Conservation (phyloP, 1,284 basidiomycete genomes). For the Fomitopsis palustris region DNA sequence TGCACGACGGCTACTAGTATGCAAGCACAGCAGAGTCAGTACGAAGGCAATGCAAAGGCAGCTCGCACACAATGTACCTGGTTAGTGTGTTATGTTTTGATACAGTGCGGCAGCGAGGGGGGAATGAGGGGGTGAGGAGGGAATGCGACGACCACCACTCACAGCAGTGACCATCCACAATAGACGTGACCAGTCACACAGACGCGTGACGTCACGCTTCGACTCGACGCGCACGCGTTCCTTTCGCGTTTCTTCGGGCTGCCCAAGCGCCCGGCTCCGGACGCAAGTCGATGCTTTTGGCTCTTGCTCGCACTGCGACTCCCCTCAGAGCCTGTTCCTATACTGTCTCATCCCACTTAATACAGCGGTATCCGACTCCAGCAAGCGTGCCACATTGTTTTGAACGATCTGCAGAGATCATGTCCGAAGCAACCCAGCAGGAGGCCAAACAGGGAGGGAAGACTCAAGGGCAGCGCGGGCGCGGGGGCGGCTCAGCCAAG, state of each 20-base stretch:
- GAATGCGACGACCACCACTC: neutral
- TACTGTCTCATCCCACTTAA: too few species aligned
- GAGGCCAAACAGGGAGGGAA: slow-evolving; percentile 11
- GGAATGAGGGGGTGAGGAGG: neutral
- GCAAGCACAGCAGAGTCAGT: neutral
- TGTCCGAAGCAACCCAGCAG: neutral
- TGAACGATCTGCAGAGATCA: neutral
- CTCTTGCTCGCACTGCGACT: neutral
- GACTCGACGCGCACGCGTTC: neutral
- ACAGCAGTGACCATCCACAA: neutral
- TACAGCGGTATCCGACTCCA: too few species aligned
- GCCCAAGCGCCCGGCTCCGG: neutral
- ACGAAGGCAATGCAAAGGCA: neutral
- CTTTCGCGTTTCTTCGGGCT: neutral
- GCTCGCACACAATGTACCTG: neutral
- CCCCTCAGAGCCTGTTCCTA: neutral
- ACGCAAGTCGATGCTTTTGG: neutral
- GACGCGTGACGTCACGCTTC: neutral
- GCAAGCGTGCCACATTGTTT: too few species aligned
- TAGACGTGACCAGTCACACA: neutral
- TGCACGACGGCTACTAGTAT: neutral
- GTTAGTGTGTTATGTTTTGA: neutral
- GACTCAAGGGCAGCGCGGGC: slow-evolving; percentile 5
- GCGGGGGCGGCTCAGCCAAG: slow-evolving; percentile 28
- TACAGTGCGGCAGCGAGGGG: neutral